A percentile compares a stretch with the other conserved stretches of the same genome.
Evolutionary conservation across 106 monocot genomes (phyloP).

Genomic region (Narthecium ossifragum): DNA sequence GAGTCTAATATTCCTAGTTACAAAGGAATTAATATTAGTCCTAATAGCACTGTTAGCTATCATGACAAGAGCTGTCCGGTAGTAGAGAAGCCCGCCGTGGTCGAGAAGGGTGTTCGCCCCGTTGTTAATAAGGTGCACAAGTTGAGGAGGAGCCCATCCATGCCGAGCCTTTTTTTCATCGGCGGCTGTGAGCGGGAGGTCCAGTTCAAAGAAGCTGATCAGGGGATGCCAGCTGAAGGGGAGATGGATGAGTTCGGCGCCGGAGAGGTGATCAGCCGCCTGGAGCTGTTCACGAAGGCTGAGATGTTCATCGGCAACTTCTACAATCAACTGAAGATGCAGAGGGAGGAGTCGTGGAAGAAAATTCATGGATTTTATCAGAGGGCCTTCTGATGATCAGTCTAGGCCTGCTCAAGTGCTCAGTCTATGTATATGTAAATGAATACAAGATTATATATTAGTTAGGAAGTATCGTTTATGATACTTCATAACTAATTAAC

Average conservation of each 20-base stretch:
- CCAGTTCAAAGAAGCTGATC: slow-evolving; percentile 3
- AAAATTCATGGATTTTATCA: slow-evolving; percentile 58
- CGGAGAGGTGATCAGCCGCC: too few relatives aligned
- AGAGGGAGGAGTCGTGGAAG: slow-evolving; percentile 80
- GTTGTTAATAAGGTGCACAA: background rate
- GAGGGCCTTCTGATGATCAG: background rate
- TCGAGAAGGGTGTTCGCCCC: background rate
- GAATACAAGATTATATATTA: background rate
- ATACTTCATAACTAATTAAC: too few relatives aligned
- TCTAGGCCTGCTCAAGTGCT: too few relatives aligned
- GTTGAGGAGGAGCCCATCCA: slow-evolving; percentile 48
- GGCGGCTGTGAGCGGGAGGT: slow-evolving; percentile 24
- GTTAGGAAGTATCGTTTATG: too few relatives aligned
- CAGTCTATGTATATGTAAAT: background rate
- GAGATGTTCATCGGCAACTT: slow-evolving; percentile 83
- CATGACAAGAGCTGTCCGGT: background rate
- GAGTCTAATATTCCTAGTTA: background rate
- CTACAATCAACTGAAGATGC: slow-evolving; percentile 86
- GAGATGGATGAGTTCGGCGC: slow-evolving; percentile 15
- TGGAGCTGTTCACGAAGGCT: slow-evolving; percentile 57
- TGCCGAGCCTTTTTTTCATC: slow-evolving; percentile 79
- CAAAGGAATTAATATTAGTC: background rate
- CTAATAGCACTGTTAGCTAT: background rate
- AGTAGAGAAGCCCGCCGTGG: background rate
- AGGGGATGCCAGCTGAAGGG: slow-evolving; percentile 3